These are phyloP conservation scores for Scutellaria minor DNA, from an alignment of 257 asterid genomes.

Conservation along the genomic window DNA sequence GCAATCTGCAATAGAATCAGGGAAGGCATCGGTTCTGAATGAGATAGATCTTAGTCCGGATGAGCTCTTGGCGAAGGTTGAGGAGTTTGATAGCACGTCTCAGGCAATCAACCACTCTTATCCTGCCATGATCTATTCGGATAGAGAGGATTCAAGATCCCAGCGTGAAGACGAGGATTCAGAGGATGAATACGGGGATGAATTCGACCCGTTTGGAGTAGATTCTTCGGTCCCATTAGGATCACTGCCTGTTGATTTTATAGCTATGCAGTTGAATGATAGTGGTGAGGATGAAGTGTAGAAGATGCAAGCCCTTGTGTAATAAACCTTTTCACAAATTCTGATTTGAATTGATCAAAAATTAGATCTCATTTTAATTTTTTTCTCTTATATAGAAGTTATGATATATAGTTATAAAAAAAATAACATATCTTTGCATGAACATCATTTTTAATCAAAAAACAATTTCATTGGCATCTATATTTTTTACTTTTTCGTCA, in stretches of 20 bases:
- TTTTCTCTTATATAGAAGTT: too few relatives aligned
- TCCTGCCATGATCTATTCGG: conserved; percentile 61
- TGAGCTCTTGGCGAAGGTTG: conserved; percentile 74
- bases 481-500: too few relatives aligned
- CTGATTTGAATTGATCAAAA: too few relatives aligned
- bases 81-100: conserved; percentile 66
- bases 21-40: conserved; percentile 72
- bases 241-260: conserved; percentile 73
- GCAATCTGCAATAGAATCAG: conserved; percentile 69
- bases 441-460: too few relatives aligned
- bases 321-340: too few relatives aligned
- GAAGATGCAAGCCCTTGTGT: too few relatives aligned
- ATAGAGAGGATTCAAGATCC: conserved; percentile 22
- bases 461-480: too few relatives aligned
- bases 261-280: conserved; percentile 53
- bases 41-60: conserved; percentile 67
- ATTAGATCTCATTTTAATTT: too few relatives aligned
- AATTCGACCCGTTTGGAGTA: conserved; percentile 45
- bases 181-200: conserved; percentile 38
- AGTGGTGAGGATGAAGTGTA: conserved; percentile 36
- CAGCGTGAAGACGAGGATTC: conserved; percentile 33
- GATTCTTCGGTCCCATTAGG: conserved; percentile 64
- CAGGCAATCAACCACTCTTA: conserved; percentile 77
- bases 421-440: too few relatives aligned
- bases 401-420: too few relatives aligned